A percentile compares a stretch with the other conserved stretches of the same genome.
Conservation (phyloP, 108 stramenopile species). For the Epithemia pelagica region DNA sequence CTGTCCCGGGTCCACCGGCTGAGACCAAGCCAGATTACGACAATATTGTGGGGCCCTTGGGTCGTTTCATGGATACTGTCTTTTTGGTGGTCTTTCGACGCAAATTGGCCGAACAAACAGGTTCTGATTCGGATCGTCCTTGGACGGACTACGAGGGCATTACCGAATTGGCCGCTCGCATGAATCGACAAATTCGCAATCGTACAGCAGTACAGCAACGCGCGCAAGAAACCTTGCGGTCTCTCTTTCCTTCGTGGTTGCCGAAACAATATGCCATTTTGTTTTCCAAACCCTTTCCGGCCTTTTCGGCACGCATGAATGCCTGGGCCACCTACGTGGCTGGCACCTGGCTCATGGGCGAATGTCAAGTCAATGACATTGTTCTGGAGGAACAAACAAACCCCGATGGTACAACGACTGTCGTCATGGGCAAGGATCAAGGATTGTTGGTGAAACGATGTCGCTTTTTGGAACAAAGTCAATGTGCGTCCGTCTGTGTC, state of each 20-base stretch:
- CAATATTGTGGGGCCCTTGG: slow-evolving; percentile 64
- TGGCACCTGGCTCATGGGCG: slow-evolving; percentile 91
- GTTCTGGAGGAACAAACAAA: slow-evolving; percentile 26
- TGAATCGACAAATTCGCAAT: slow-evolving; percentile 45
- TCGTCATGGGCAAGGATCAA: slow-evolving; percentile 47
- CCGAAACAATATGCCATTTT: slow-evolving; percentile 38
- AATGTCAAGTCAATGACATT: slow-evolving; percentile 81
- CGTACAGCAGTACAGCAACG: slow-evolving; percentile 39
- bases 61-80: slow-evolving; percentile 40
- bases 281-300: slow-evolving; percentile 69
- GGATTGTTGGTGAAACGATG: slow-evolving; percentile 87
- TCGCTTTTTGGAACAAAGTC: slow-evolving; percentile 86
- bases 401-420: slow-evolving; percentile 13
- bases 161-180: slow-evolving; percentile 52
- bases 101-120: slow-evolving; percentile 34
- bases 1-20: slow-evolving; percentile 46
- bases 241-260: slow-evolving; percentile 64
- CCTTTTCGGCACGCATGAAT: slow-evolving; percentile 80
- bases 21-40: slow-evolving; percentile 74
- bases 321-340: slow-evolving; percentile 82
- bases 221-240: slow-evolving; percentile 41
- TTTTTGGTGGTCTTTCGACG: slow-evolving; percentile 55
- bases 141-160: slow-evolving; percentile 54
- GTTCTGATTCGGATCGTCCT: slow-evolving; percentile 19
- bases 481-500: slow-evolving; percentile 88